These are phyloP conservation scores for Pythium rishiriense DNA, from an alignment of 352 stramenopile species.

Conservation along the genomic window DNA sequence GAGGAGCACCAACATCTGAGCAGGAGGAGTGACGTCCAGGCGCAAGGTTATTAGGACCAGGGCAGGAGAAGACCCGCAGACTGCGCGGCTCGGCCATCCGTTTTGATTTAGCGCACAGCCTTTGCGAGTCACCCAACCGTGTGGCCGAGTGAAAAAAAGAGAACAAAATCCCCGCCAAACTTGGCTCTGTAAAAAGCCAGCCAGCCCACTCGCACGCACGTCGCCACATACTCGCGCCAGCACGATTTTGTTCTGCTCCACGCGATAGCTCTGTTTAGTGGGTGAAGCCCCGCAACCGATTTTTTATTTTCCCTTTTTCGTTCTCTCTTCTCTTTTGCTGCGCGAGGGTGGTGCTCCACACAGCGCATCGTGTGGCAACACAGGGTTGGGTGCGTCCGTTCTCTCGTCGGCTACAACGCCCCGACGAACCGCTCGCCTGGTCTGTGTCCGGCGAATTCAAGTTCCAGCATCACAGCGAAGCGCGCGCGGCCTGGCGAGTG, in stretches of 20 bases:
- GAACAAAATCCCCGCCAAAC: background rate
- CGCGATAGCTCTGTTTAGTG: background rate
- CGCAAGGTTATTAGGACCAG: slow-evolving; percentile 13
- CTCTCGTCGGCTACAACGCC: slow-evolving; percentile 20
- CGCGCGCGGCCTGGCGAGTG: slow-evolving; percentile 5
- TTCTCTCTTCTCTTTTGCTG: background rate
- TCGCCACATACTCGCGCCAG: background rate
- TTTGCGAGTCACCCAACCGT: slow-evolving; percentile 22
- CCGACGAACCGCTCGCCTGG: slow-evolving; percentile 18
- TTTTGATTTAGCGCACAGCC: slow-evolving; percentile 10
- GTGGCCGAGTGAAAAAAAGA: slow-evolving; percentile 4
- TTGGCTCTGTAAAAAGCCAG: slow-evolving; percentile 8
- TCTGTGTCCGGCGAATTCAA: slow-evolving; percentile 23
- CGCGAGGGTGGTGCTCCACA: background rate
- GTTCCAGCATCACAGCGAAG: slow-evolving; percentile 20
- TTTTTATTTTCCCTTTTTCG: background rate
- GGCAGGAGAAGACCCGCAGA: background rate
- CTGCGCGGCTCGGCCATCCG: slow-evolving; percentile 4
- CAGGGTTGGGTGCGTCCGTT: slow-evolving; percentile 22
- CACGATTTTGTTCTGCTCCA: background rate
- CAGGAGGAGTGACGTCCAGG: slow-evolving; percentile 9
- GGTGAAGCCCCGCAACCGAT: background rate
- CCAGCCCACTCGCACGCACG: background rate
- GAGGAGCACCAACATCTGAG: background rate
- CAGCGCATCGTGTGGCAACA: background rate